Base-by-base conservation (phyloP, 2,329 filamentous ascomycete genomes). In the Stagonosporopsis vannaccii region DNA sequence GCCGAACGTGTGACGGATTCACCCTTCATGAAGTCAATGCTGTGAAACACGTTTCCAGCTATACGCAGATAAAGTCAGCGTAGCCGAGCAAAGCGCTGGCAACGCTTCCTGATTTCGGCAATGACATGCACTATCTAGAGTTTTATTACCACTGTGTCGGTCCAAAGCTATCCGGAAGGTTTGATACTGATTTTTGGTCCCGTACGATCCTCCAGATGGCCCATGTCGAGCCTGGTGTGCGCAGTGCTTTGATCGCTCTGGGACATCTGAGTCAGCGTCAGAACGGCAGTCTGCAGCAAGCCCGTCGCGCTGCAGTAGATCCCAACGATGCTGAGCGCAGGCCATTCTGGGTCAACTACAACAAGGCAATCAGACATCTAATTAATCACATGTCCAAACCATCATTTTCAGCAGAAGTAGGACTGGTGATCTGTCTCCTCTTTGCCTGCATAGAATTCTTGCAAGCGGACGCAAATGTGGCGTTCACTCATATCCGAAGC, bases 111-210 rank as follows among this genome's bases (percentile, higher is more conserved):
- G 33, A 17, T 13, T 50, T 57, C n/a, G 58, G 58, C 23, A 51
- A 51, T 22, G 58, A 54, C 23, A 46, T 61, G 32, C 39, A 46
- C 12, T 63, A 66, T 32, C 45, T 69, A 26, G 64, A 69, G n/a
- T 82, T 78, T 72, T 82, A 83, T 67, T 70, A 70, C 22, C 62
- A 63, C 26, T 70, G 74, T 15, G 79, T 75, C 2, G 64, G 65
- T 0, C 54, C 63, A 2, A 81, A 56, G 40, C 64, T 80, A 2
- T 67, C 76, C 0, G 74, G 56, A 35, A 58, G 39, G n/a, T 71
- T 67, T 37, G 57, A 65, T 30, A 50, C 71, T 2, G 68, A 70
- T 1, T 79, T 79, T 59, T 80, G 79, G 78, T 70, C 73, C 15
- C 69, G 59, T 5, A 65, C 77, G 7, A 66, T 79, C 5, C 63